phyloP scores from a whole-genome alignment of 306 rosid genomes.

The Lathyrus tuberosus region DNA sequence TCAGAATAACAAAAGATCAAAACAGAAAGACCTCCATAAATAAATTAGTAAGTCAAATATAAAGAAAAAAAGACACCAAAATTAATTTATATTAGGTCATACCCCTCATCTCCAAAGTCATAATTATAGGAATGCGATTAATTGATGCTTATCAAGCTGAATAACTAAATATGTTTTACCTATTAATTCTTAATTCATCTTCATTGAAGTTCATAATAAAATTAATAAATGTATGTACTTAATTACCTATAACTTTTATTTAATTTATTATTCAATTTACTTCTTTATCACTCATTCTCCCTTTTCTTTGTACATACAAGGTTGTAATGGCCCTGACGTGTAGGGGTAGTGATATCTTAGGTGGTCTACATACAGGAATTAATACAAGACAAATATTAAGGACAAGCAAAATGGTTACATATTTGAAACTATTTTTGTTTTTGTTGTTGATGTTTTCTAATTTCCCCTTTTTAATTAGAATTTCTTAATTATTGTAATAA shows the following conservation, averaged over 20 bases:
- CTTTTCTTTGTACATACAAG: conserved; percentile 35
- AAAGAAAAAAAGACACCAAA: too few species aligned
- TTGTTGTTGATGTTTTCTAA: background rate
- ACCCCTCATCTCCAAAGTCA: too few species aligned
- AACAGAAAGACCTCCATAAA: too few species aligned
- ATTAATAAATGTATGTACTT: background rate
- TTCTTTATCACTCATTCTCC: background rate
- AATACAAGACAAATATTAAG: conserved; percentile 62
- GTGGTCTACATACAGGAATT: conserved; percentile 72
- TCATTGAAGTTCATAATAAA: background rate
- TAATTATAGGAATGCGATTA: too few species aligned
- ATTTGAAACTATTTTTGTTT: background rate
- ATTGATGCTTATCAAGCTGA: too few species aligned
- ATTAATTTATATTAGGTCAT: too few species aligned
- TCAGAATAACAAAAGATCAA: too few species aligned
- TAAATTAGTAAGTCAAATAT: too few species aligned
- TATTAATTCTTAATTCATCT: background rate
- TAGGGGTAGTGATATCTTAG: conserved; percentile 56
- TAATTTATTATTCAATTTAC: background rate
- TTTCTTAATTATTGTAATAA: conserved; percentile 35
- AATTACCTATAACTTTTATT: too few species aligned
- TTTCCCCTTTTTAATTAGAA: background rate
- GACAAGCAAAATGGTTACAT: conserved; percentile 84
- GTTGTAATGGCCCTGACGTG: conserved; percentile 85
- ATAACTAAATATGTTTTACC: background rate